Base-by-base conservation (phyloP, 75 land plant species). In the Cupressus sempervirens region DNA sequence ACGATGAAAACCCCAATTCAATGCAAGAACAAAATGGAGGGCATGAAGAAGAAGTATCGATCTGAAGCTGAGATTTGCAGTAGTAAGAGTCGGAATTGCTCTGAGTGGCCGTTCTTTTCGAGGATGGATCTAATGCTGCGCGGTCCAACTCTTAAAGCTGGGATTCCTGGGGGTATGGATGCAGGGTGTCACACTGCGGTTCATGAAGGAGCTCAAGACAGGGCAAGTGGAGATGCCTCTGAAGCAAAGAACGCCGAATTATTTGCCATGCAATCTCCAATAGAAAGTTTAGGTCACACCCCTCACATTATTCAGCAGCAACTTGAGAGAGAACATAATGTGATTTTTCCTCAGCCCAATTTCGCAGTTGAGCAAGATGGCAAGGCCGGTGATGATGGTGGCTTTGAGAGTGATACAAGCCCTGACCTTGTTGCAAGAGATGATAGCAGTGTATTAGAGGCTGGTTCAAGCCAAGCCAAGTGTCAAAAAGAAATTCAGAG, bases 11-110 rank as follows among this genome's bases (percentile, higher is more conserved):
- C 89, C 5, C 83, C 84, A 30, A 85, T 54, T 4, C 94, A 92
- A 77, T 92, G 92, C 82, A 92, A 92, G 87, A 91, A 91, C 83
- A 92, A 92, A 84, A 86, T 91, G 30, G 92, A 92, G 83, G 86
- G 90, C 26, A 86, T 92, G 90, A 92, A 92, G 89, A 90, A 90
- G 74, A 30, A 90, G 84, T 88, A 92, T 68, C 67, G 88, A 80
- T 53, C 87, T 7, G 94, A 92, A 82, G 50, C 81, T 26, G 30
- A 26, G 81, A 79, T 50, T 45, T 43, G 50, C 81, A 62, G 83
- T 35, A 79, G 53, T 18, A 32, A 16, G 30, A 79, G 38, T 7
- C n/a, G n/a, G 14, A 79, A 56, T 7, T 32, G 45, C 41, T 65
- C 86, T 14, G 45, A 85, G 2, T 89, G 90, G 88, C 86, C 83